A percentile compares a stretch with the other conserved stretches of the same genome.
Evolutionary conservation across 164 flowering plant species (phyloP).

Genomic region (Dillenia turbinata): DNA sequence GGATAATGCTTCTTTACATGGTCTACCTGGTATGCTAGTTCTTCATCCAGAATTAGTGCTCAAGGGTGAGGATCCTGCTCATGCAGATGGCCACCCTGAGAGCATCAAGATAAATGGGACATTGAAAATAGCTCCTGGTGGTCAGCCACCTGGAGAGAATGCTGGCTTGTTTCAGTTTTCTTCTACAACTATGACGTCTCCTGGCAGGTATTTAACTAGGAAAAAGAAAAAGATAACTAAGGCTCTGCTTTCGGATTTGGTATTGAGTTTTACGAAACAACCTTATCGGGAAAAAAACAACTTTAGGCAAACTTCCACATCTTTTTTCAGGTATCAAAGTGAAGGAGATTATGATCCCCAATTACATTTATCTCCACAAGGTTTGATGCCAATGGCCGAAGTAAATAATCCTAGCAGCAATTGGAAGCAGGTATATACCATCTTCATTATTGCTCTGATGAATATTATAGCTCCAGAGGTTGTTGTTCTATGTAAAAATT

Average conservation of each 20-base stretch:
- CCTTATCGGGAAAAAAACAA: neutral
- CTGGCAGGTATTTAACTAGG: constrained; percentile 41
- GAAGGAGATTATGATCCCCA: constrained; percentile 52
- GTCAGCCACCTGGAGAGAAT: constrained; percentile 32
- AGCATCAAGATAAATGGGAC: constrained; percentile 41
- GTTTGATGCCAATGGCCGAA: constrained; percentile 56
- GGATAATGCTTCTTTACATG: constrained; percentile 17
- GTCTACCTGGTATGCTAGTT: constrained; percentile 28
- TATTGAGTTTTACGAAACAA: neutral
- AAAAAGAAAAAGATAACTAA: neutral
- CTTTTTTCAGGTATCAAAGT: constrained; percentile 38
- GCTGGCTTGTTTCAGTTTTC: constrained; percentile 44
- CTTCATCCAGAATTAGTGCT: constrained; percentile 24
- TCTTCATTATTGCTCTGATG: neutral
- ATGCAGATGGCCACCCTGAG: constrained; percentile 31
- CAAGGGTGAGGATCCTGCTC: constrained; percentile 20
- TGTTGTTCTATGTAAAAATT: neutral
- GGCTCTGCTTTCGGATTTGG: neutral
- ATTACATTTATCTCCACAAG: constrained; percentile 43
- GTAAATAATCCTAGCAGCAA: constrained; percentile 35
- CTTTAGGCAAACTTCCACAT: neutral
- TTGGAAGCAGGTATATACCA: constrained; percentile 63
- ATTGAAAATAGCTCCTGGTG: constrained; percentile 32
- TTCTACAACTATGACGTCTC: constrained; percentile 59
- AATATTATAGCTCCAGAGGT: neutral